Evolutionary conservation across 768 basidiomycete species (phyloP).

Genomic region (Gyrodon lividus): DNA sequence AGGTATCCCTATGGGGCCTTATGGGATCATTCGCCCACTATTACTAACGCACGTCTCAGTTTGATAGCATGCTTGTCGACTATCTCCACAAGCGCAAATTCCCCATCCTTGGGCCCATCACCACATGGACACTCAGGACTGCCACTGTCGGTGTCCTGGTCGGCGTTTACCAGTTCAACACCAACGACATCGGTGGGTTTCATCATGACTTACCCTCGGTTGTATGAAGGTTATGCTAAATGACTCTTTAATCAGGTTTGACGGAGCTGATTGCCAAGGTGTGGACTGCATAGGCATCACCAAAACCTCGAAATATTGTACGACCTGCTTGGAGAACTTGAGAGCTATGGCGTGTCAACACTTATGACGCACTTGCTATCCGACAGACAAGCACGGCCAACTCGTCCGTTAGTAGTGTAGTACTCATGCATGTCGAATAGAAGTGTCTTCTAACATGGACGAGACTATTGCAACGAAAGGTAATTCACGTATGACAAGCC

Average conservation of each 20-base stretch:
- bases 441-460: too few relatives aligned
- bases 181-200: conserved; percentile 90
- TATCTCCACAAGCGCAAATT: conserved; percentile 94
- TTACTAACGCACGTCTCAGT: conserved; percentile 40
- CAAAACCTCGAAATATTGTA: too few relatives aligned
- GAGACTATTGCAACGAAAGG: too few relatives aligned
- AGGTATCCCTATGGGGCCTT: conserved; percentile 28
- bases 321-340: too few relatives aligned
- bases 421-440: too few relatives aligned
- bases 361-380: too few relatives aligned
- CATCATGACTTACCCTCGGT: not conserved
- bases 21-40: not conserved
- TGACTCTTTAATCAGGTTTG: conserved; percentile 52
- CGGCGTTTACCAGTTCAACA: conserved; percentile 97
- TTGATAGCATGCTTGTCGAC: conserved; percentile 76
- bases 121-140: conserved; percentile 74
- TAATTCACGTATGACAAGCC: too few relatives aligned
- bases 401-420: too few relatives aligned
- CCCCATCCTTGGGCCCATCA: conserved; percentile 69
- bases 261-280: conserved; percentile 81
- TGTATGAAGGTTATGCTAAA: not conserved
- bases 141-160: conserved; percentile 80
- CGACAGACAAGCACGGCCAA: too few relatives aligned
- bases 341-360: too few relatives aligned
- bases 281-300: conserved; percentile 75